Conservation (phyloP, 2,329 filamentous ascomycete genomes). For the Drechslerella dactyloides region DNA sequence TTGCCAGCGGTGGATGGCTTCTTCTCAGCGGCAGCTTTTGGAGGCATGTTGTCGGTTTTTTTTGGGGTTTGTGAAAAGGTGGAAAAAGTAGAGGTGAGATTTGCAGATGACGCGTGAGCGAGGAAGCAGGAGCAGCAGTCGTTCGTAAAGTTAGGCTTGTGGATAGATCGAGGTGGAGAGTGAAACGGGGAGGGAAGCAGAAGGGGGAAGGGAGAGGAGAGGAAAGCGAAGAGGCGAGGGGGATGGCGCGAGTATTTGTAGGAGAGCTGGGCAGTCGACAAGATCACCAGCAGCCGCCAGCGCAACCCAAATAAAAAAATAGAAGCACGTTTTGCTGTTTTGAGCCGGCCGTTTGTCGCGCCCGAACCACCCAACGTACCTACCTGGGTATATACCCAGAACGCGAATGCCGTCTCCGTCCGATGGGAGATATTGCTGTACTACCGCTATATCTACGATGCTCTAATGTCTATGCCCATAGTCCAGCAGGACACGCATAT, state of each 20-base stretch:
- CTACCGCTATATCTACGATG: too few species aligned
- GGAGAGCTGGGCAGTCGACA: slow-evolving; percentile 52
- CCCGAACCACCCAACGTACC: too few species aligned
- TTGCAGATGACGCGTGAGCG: slow-evolving; percentile 27
- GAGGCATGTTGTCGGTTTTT: slow-evolving; percentile 76
- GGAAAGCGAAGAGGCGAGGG: slow-evolving; percentile 52
- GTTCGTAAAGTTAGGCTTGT: too few species aligned
- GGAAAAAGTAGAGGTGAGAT: slow-evolving; percentile 51
- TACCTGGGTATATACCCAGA: too few species aligned
- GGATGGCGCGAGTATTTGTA: slow-evolving; percentile 55
- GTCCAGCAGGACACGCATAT: too few species aligned
- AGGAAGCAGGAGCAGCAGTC: slow-evolving; percentile 49
- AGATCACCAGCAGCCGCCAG: slow-evolving; percentile 53
- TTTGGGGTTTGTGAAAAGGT: slow-evolving; percentile 50
- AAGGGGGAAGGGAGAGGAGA: neutral
- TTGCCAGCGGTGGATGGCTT: slow-evolving; percentile 93
- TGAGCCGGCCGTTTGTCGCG: slow-evolving; percentile 4
- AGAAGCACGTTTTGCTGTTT: slow-evolving; percentile 32
- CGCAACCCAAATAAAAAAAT: slow-evolving; percentile 52
- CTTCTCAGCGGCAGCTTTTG: slow-evolving; percentile 91
- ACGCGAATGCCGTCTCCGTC: too few species aligned
- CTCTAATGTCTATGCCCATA: too few species aligned
- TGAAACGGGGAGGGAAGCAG: slow-evolving; percentile 41
- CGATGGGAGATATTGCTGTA: too few species aligned
- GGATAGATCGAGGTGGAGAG: slow-evolving; percentile 49